A percentile compares a stretch with the other conserved stretches of the same genome.
Conservation (phyloP, 441 rosid genomes). For the Corymbia calophylla region DNA sequence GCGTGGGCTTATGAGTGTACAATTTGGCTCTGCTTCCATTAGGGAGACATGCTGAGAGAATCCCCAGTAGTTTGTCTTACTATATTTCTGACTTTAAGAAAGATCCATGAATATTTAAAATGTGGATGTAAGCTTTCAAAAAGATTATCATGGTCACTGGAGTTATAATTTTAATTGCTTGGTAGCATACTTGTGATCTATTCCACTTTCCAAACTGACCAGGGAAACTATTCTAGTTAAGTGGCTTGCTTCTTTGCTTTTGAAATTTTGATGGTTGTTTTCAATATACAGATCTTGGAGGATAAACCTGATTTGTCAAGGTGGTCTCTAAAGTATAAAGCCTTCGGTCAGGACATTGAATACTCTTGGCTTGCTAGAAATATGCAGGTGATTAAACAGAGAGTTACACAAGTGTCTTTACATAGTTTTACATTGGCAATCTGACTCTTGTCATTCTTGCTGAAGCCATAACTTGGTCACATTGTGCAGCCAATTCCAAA, state of each 20-base stretch:
- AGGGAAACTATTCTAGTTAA: not conserved
- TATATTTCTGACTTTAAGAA: not conserved
- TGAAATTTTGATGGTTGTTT: constrained; percentile 13
- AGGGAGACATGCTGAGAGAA: not conserved
- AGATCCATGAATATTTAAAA: not conserved
- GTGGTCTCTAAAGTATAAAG: constrained; percentile 76
- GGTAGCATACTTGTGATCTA: not conserved
- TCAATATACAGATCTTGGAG: constrained; percentile 42
- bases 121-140: not conserved
- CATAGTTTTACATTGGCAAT: not conserved
- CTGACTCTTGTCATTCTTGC: not conserved
- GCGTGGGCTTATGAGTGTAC: not conserved
- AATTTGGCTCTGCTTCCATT: not conserved
- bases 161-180: not conserved
- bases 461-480: not conserved
- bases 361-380: constrained; percentile 92
- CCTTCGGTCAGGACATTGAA: constrained; percentile 72
- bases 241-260: not conserved
- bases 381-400: constrained; percentile 44
- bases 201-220: not conserved
- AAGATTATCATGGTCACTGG: not conserved
- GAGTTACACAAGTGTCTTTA: not conserved
- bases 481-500: constrained; percentile 71
- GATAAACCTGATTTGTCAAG: constrained; percentile 72
- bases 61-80: not conserved